Base-by-base conservation (phyloP, 2,329 filamentous ascomycete species). In the Ceratocystis albifundus region DNA sequence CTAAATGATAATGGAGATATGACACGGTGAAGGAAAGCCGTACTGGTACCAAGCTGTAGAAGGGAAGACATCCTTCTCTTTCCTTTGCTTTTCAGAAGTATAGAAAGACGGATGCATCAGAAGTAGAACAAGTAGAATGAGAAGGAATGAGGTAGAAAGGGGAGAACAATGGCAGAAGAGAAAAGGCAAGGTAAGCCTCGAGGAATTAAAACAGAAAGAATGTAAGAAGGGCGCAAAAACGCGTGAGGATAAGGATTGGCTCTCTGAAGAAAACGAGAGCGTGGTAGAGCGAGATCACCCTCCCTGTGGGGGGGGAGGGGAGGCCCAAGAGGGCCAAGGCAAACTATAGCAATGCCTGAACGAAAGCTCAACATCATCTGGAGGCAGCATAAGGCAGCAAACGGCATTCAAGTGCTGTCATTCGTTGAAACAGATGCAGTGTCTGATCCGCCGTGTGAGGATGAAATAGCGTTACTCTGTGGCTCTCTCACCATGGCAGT, bases 401-500 rank as follows among this genome's bases (percentile, higher is more conserved):
- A 62, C 48, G 61, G 66, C 25, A 61, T 61, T 66, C 48, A 66
- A 41, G 57, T 65, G 48, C 57, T 68, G 15, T 57, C 66, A 65
- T 62, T 69, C 66, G 55, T 59, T 15, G 25, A 17, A 7, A 32
- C 32, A 30, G 30, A 36, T n/a, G 25, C 28, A 4, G 30, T 30
- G 30, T 30, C 25, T 17, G 55, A 59, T 36, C 25, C 25, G n/a
- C 50, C 22, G 32, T 65, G 62, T 5, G 67, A 67, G 15, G 53
- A 67, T 44, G 63, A 45, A 65, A 68, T 50, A 63, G 73, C 72
- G 65, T 70, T 70, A 61, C 70, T 70, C 71, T 76, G 77, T 64
- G 88, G 88, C 78, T 91, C 87, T 68, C 89, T 81, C 64, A 93
- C 86, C 89, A 95, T 95, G 76, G 91, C 88, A 72, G 88, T 87